These are phyloP conservation scores for Wallacemonas sp. DNA, from an alignment of 208 protist genomes.

Conservation along the genomic window DNA sequence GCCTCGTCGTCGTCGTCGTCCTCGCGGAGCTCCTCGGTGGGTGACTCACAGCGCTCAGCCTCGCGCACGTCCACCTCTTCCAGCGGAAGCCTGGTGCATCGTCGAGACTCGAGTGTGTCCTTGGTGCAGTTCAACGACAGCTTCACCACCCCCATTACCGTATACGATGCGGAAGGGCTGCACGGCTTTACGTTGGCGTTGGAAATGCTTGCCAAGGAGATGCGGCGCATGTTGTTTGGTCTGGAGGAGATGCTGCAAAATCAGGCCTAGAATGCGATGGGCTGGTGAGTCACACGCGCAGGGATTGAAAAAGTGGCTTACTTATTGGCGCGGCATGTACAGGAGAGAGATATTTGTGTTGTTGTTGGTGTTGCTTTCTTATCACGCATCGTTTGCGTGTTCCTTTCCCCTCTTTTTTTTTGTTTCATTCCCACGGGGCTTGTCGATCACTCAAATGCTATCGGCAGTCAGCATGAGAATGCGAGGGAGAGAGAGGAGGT, in stretches of 20 bases:
- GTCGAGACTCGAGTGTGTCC: constrained; percentile 4
- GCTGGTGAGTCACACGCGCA: background rate
- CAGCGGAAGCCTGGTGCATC: background rate
- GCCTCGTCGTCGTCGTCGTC: no score
- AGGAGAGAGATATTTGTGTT: no score
- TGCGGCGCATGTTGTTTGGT: constrained; percentile 57
- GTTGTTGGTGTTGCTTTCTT: no score
- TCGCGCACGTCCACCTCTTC: constrained; percentile 10
- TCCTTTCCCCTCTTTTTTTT: constrained; percentile 14
- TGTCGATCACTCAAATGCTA: no score
- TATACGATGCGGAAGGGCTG: constrained; percentile 68
- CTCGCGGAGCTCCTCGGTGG: no score
- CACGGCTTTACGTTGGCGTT: constrained; percentile 62
- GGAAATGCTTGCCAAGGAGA: constrained; percentile 71
- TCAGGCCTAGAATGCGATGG: background rate
- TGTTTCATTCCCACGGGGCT: no score
- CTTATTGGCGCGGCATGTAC: no score
- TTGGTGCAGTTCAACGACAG: constrained; percentile 66
- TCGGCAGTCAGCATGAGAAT: no score
- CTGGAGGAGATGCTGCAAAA: constrained; percentile 75
- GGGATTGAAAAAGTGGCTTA: background rate
- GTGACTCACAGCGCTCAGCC: no score
- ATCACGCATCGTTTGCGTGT: constrained; percentile 4
- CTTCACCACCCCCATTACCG: constrained; percentile 64
- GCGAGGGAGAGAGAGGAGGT: no score